Evolutionary conservation across 345 rosid genomes (phyloP).

Genomic region (Lepidium africanum): DNA sequence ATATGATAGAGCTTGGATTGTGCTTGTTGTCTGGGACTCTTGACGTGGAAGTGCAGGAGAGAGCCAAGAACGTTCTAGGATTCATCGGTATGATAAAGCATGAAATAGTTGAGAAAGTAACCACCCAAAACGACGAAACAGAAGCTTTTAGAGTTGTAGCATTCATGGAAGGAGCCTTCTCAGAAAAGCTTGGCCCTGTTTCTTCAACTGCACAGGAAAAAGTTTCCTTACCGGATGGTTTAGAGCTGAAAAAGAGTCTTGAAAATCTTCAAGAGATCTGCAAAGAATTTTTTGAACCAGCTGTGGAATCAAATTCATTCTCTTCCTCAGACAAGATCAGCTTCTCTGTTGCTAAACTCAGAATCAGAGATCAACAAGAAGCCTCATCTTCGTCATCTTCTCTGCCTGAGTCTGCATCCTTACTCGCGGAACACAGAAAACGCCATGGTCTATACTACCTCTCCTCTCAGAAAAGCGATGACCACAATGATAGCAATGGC

Average conservation of each 20-base stretch:
- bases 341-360: conserved; percentile 30
- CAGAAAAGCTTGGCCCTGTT: conserved; percentile 74
- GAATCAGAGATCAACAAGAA: conserved; percentile 49
- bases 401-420: conserved; percentile 54
- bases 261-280: conserved; percentile 54
- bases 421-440: conserved; percentile 84
- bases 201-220: conserved; percentile 60
- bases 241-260: conserved; percentile 66
- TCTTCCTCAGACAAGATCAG: conserved; percentile 39
- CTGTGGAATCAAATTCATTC: conserved; percentile 36
- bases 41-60: conserved; percentile 85
- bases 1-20: conserved; percentile 48
- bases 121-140: conserved; percentile 19
- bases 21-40: conserved; percentile 41
- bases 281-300: conserved; percentile 37
- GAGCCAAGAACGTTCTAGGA: conserved; percentile 63
- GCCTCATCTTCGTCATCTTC: conserved; percentile 24
- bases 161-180: conserved; percentile 52
- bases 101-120: conserved; percentile 31
- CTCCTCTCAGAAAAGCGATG: conserved; percentile 47
- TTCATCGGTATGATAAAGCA: conserved; percentile 50
- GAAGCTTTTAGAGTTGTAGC: conserved; percentile 36
- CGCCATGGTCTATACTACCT: conserved; percentile 82
- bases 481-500: conserved; percentile 1
- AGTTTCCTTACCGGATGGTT: conserved; percentile 55